A percentile compares a stretch with the other conserved stretches of the same genome.
Conservation (phyloP, 2,329 filamentous ascomycete species). For the Aspergillus piperis region DNA sequence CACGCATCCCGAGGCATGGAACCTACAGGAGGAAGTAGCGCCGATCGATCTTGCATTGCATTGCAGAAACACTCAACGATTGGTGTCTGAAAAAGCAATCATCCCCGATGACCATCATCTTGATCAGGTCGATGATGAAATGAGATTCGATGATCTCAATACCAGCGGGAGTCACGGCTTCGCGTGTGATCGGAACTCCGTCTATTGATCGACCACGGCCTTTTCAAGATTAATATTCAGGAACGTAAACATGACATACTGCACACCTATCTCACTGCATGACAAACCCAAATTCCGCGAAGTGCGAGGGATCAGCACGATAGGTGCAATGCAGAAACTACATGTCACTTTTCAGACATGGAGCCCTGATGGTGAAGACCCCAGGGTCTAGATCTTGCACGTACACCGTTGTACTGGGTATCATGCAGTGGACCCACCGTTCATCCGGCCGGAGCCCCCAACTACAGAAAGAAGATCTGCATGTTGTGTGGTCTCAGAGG, state of each 20-base stretch:
- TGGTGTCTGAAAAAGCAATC: constrained; percentile 7
- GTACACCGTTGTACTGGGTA: not conserved
- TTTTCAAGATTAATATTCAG: too few species aligned
- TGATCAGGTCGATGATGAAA: not conserved
- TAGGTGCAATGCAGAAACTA: not conserved
- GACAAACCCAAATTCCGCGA: not conserved
- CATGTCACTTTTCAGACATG: not conserved
- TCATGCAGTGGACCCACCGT: not conserved
- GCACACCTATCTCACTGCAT: not conserved
- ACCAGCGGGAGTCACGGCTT: not conserved
- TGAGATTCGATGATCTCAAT: not conserved
- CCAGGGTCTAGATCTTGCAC: not conserved
- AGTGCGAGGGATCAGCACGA: not conserved
- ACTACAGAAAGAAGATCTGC: not conserved
- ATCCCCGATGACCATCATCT: not conserved
- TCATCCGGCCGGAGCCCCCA: not conserved
- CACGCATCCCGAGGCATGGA: not conserved
- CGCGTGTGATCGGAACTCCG: not conserved
- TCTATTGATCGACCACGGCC: too few species aligned
- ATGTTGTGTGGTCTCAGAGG: not conserved
- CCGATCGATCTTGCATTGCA: constrained; percentile 20
- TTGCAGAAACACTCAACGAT: constrained; percentile 9
- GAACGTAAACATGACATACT: too few species aligned
- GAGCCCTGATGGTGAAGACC: not conserved
- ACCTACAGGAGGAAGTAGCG: constrained; percentile 5